phyloP scores from a whole-genome alignment of 208 protist species.

The Leishmania aethiopica region DNA sequence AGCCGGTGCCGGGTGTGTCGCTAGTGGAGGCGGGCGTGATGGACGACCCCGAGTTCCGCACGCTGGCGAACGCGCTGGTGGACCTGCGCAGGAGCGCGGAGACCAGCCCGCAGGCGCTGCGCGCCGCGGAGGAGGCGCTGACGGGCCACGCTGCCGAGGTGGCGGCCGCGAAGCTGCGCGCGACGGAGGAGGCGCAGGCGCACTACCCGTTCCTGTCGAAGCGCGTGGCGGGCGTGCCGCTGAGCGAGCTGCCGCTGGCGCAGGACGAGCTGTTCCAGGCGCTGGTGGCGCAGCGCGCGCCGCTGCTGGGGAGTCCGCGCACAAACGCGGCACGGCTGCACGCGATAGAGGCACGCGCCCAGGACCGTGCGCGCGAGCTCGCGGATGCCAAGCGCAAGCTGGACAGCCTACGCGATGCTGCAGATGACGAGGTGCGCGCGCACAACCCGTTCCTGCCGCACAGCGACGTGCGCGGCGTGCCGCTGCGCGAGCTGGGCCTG shows the following conservation, averaged over 20 bases:
- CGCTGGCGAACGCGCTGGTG: too few relatives aligned
- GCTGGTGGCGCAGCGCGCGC: constrained; percentile 29
- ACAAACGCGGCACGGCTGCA: constrained; percentile 19
- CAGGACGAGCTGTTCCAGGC: constrained; percentile 29
- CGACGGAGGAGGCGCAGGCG: constrained; percentile 36
- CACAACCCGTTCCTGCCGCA: constrained; percentile 60
- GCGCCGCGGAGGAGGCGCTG: constrained; percentile 32
- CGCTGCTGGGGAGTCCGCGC: constrained; percentile 25
- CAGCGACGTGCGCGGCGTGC: constrained; percentile 44
- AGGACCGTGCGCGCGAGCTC: constrained; percentile 23
- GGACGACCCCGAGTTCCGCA: too few relatives aligned
- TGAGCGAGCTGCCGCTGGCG: constrained; percentile 45
- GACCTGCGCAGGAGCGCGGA: too few relatives aligned
- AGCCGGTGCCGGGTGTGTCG: too few relatives aligned
- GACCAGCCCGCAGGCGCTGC: too few relatives aligned
- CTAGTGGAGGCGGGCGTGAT: too few relatives aligned
- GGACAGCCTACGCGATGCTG: constrained; percentile 44
- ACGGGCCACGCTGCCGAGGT: constrained; percentile 20
- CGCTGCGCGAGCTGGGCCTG: constrained; percentile 51
- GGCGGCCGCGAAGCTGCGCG: constrained; percentile 29
- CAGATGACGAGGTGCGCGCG: constrained; percentile 50
- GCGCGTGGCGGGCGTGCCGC: constrained; percentile 45
- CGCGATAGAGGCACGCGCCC: constrained; percentile 23
- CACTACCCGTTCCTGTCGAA: constrained; percentile 55
- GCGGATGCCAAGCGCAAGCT: constrained; percentile 40